A percentile compares a stretch with the other conserved stretches of the same genome.
phyloP scores from a whole-genome alignment of 2,329 filamentous ascomycete genomes.

The Aspergillus bombycis region DNA sequence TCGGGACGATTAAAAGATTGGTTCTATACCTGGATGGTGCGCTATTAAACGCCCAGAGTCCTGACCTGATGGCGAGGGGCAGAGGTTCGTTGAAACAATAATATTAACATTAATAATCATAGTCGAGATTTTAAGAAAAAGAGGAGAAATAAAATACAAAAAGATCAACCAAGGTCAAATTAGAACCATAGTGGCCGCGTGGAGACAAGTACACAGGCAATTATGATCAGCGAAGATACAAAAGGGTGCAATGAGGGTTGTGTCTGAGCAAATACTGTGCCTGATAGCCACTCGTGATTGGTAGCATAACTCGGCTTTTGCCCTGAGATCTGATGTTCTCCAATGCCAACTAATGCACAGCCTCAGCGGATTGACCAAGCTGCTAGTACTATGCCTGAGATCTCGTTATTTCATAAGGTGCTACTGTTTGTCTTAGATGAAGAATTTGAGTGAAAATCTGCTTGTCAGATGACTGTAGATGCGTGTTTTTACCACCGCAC shows the following conservation, averaged over 20 bases:
- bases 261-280: not conserved
- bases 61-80: not conserved
- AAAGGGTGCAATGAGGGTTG: not conserved
- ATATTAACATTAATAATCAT: not conserved
- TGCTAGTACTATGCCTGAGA: not conserved
- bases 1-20: not conserved
- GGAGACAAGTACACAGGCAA: not conserved
- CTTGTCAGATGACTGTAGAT: slow-evolving; percentile 15
- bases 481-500: not conserved
- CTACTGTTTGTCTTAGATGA: slow-evolving; percentile 1
- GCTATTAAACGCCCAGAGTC: not conserved
- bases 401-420: not conserved
- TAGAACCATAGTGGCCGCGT: not conserved
- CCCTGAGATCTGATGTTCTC: not conserved
- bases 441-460: slow-evolving; percentile 10
- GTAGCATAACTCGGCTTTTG: slow-evolving; percentile 4
- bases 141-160: not conserved
- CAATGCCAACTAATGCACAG: slow-evolving; percentile 8
- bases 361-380: slow-evolving; percentile 2
- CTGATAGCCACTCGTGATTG: slow-evolving; percentile 7
- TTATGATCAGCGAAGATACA: slow-evolving; percentile 8
- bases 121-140: not conserved
- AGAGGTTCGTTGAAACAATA: not conserved
- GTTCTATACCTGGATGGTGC: not conserved
- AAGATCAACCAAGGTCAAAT: not conserved